phyloP scores from a whole-genome alignment of 2,329 filamentous ascomycete species.

The Lanzia echinophila region DNA sequence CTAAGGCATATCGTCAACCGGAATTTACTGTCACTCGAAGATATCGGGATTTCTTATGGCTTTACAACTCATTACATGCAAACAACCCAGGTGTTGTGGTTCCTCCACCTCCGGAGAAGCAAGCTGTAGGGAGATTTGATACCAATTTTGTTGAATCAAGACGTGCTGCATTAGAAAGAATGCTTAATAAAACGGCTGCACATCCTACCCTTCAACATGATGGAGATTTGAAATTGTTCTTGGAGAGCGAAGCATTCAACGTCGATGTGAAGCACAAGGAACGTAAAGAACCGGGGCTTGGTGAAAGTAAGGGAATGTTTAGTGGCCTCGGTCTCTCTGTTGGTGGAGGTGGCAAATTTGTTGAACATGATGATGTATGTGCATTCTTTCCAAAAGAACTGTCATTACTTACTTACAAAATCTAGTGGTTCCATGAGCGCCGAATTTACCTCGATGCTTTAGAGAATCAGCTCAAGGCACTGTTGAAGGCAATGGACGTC shows the following conservation, averaged over 20 bases:
- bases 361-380: conserved; percentile 91
- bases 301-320: conserved; percentile 90
- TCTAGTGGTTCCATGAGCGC: conserved; percentile 93
- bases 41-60: conserved; percentile 96
- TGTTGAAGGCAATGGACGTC: conserved; percentile 89
- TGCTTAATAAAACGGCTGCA: conserved; percentile 91
- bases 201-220: conserved; percentile 92
- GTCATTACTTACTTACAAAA: conserved; percentile 19
- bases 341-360: conserved; percentile 77
- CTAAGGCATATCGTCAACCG: conserved; percentile 86
- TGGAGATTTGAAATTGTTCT: conserved; percentile 86
- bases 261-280: conserved; percentile 98
- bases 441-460: conserved; percentile 90
- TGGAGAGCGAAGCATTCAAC: conserved; percentile 94
- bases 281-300: conserved; percentile 75
- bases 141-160: conserved; percentile 93
- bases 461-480: conserved; percentile 80
- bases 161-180: conserved; percentile 86
- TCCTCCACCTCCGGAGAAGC: conserved; percentile 93
- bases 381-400: background rate
- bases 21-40: conserved; percentile 91
- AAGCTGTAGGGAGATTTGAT: conserved; percentile 93
- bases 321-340: conserved; percentile 76
- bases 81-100: conserved; percentile 95
- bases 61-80: conserved; percentile 88